Conservation (phyloP, 371 early-diverging fungal species). For the Conidiobolus incongruus region DNA sequence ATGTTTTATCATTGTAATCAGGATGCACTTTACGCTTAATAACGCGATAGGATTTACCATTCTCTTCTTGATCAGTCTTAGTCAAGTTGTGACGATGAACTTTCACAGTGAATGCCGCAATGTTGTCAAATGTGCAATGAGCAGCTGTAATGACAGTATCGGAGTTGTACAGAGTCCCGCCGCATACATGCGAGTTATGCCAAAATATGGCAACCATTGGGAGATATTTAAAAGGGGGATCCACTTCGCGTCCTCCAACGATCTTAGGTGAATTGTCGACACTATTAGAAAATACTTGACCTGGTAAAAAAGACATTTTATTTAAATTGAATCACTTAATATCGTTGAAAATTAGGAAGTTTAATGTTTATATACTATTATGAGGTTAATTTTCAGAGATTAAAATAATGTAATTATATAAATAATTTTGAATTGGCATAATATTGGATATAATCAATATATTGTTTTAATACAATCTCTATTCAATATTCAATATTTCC, state of each 20-base stretch:
- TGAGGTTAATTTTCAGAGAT: too few relatives aligned
- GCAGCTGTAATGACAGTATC: constrained; percentile 1
- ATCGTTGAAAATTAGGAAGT: too few relatives aligned
- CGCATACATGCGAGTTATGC: not conserved
- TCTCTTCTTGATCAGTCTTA: not conserved
- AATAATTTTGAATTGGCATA: too few relatives aligned
- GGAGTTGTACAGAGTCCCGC: not conserved
- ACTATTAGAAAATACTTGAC: too few relatives aligned
- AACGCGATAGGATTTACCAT: not conserved
- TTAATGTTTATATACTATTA: too few relatives aligned
- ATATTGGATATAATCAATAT: too few relatives aligned
- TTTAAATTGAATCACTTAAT: too few relatives aligned
- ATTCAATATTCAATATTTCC: too few relatives aligned
- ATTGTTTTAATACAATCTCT: too few relatives aligned
- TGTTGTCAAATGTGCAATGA: not conserved
- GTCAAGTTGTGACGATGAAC: not conserved
- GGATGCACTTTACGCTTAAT: not conserved
- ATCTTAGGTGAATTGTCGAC: too few relatives aligned
- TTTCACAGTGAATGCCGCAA: not conserved
- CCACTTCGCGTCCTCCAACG: not conserved
- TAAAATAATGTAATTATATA: too few relatives aligned
- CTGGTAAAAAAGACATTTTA: too few relatives aligned
- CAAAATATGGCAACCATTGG: not conserved
- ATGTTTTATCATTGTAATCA: not conserved
- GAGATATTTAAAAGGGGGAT: not conserved